Base-by-base conservation (phyloP, 345 rosid genomes). In the Salix brachista region DNA sequence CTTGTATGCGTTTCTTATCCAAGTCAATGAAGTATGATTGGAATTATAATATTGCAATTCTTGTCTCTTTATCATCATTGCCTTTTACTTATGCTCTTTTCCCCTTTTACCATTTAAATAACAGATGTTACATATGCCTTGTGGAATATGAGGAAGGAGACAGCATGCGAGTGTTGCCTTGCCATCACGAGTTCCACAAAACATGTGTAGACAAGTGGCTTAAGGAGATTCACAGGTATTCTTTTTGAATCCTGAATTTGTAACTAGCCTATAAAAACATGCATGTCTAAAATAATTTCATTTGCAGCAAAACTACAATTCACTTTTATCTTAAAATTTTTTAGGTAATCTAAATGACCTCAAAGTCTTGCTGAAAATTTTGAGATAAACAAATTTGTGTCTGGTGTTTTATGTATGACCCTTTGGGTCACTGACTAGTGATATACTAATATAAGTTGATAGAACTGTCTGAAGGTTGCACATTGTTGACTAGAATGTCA, bases 121-220 rank as follows among this genome's bases (percentile, higher is more conserved):
- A 76, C 88, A 93, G 99, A 85, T 93, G 99, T 75, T 96, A 92
- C 75, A 96, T 96, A 83, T 96, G 99, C 88, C 97, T 96, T 69
- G 91, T 92, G 81, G 99, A 96, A 84, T 96, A 93, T 23, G 98
- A 93, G 82, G 97, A 96, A 78, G 98, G 94, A 71, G 97, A 96
- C 85, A 84, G 82, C 80, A 82, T 93, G 86, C 87, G 99, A 65
- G 74, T 91, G 78, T 79, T 96, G 83, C 98, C 99, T 7, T 96
- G 98, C 83, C 86, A 89, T 84, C 97, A 96, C 77, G 97, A 92
- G 62, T 96, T 93, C 75, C 99, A 96, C 65, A 88, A 80, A 76
- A 79, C 89, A 25, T 96, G 98, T 77, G 81, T 96, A 74, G 99
- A 96, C 84, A 96, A 90, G 84, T 96, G 99, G 99, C 95, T 96